A percentile compares a stretch with the other conserved stretches of the same genome.
Evolutionary conservation across 2,329 filamentous ascomycete species (phyloP).

Genomic region (Endocalyx cinctus): DNA sequence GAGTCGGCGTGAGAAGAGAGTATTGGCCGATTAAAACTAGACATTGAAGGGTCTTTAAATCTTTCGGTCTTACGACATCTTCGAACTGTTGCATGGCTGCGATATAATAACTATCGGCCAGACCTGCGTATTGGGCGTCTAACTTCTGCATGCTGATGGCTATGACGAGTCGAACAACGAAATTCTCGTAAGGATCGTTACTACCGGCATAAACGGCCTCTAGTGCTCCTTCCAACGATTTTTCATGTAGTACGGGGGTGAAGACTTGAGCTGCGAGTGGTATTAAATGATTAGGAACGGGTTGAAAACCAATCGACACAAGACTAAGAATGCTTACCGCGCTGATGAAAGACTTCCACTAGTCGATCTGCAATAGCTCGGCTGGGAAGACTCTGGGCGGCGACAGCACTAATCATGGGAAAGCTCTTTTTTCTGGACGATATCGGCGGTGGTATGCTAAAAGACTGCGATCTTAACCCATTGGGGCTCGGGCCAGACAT

Average conservation of each 20-base stretch:
- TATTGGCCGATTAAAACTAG: conserved; percentile 85
- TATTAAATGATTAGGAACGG: too few relatives aligned
- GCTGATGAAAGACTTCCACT: conserved; percentile 79
- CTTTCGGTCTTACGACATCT: conserved; percentile 78
- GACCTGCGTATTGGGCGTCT: conserved; percentile 80
- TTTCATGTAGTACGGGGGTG: conserved; percentile 82
- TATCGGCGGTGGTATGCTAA: conserved; percentile 44
- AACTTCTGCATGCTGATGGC: conserved; percentile 94
- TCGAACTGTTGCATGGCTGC: conserved; percentile 83
- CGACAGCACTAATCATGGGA: conserved; percentile 80
- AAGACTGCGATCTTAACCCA: conserved; percentile 59
- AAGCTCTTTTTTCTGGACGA: conserved; percentile 77
- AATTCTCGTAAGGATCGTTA: conserved; percentile 77
- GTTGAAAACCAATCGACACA: too few relatives aligned
- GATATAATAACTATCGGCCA: conserved; percentile 93
- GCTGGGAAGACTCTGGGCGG: conserved; percentile 71
- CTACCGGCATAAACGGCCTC: conserved; percentile 76
- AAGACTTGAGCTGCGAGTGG: conserved; percentile 71
- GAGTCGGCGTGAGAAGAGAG: conserved; percentile 84
- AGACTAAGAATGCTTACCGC: conserved; percentile 58
- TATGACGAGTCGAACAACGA: conserved; percentile 84
- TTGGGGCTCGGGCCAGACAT: conserved; percentile 3
- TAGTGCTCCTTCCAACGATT: conserved; percentile 68
- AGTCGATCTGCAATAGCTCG: conserved; percentile 71
- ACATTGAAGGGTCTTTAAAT: conserved; percentile 85